Conservation (phyloP, 1,139 yeast genomes). For the Pneumocystis sp. region DNA sequence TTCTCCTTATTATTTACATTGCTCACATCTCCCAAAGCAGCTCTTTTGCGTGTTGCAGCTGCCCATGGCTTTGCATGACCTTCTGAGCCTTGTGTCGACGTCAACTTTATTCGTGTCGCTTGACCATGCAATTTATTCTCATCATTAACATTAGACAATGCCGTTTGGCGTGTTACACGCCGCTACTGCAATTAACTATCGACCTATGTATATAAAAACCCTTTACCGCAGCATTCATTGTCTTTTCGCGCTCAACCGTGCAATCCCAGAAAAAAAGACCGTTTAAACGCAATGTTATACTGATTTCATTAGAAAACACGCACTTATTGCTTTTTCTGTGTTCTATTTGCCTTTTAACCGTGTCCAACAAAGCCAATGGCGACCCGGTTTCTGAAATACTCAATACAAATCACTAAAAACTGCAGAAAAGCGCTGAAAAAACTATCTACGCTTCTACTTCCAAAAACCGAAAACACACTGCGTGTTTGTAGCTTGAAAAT, state of each 20-base stretch:
- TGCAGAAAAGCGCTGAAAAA: background rate
- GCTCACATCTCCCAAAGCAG: constrained; percentile 24
- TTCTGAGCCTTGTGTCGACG: background rate
- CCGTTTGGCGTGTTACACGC: background rate
- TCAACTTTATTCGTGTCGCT: background rate
- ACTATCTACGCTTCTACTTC: background rate
- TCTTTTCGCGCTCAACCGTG: background rate
- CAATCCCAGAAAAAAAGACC: background rate
- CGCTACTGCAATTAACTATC: background rate
- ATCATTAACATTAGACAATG: background rate
- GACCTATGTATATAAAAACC: background rate
- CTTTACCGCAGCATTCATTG: background rate
- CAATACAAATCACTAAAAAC: background rate
- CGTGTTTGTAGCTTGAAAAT: background rate
- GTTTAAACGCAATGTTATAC: background rate
- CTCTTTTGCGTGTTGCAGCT: constrained; percentile 18
- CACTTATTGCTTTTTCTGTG: background rate
- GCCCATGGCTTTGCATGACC: background rate
- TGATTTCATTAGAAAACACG: background rate
- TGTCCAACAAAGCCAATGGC: background rate
- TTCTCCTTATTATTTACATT: constrained; percentile 17
- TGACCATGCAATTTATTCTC: background rate
- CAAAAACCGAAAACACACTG: background rate
- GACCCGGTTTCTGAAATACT: background rate
- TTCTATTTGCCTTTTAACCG: background rate